A percentile compares a stretch with the other conserved stretches of the same genome.
Conservation (phyloP, 129 eudicot species). For the Saposhnikovia divaricata region DNA sequence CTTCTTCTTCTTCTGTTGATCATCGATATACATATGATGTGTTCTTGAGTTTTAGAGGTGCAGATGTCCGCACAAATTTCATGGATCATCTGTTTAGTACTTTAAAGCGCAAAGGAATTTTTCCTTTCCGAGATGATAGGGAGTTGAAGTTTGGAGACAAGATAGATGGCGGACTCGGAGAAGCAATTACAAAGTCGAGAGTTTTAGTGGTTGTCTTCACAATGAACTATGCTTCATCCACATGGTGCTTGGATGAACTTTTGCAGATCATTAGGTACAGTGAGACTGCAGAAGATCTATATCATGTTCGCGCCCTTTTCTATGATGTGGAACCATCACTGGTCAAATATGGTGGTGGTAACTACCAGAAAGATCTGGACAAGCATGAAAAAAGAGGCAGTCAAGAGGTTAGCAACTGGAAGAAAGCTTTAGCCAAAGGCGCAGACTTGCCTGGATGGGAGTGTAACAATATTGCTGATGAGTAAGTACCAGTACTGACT, state of each 20-base stretch:
- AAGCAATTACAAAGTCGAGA: conserved; percentile 1
- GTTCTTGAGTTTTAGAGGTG: conserved; percentile 11
- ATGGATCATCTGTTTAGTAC: conserved; percentile 4
- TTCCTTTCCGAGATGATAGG: background rate
- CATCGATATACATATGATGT: background rate
- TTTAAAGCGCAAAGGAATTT: background rate
- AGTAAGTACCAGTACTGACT: background rate
- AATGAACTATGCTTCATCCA: background rate
- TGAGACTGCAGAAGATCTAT: background rate
- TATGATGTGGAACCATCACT: background rate
- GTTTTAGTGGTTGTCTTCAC: conserved; percentile 1
- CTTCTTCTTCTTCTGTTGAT: background rate
- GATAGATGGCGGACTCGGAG: background rate
- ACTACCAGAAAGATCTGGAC: background rate
- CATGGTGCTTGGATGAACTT: conserved; percentile 7
- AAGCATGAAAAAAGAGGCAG: background rate
- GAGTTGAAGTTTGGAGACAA: background rate
- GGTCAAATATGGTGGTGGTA: background rate
- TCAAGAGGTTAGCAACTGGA: background rate
- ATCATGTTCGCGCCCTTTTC: background rate
- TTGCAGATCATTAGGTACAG: background rate
- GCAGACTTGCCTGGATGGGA: conserved; percentile 1
- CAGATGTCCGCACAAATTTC: background rate
- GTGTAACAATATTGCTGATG: background rate
- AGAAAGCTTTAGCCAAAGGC: background rate